Base-by-base conservation (phyloP, 2,329 filamentous ascomycete species). In the Knufia fluminis region DNA sequence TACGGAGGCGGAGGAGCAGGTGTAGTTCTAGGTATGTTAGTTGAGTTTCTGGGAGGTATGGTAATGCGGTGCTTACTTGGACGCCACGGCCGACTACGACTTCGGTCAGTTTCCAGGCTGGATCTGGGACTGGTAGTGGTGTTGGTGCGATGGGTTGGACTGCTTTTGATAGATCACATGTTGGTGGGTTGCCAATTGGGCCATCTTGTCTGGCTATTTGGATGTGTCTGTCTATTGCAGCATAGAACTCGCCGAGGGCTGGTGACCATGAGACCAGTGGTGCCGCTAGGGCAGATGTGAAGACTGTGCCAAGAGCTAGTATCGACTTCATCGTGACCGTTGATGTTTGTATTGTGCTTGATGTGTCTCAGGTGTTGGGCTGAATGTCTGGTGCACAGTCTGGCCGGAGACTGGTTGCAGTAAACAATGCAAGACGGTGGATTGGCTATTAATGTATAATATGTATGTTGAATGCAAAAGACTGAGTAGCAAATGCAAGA, bases 1-100 rank as follows among this genome's bases (percentile, higher is more conserved):
- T 1, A 77, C 63, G 58, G 84, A 77, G 54, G 68, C 68, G 48
- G 75, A 70, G 51, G 78, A 72, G 73, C 91, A 96, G 46, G 87
- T 94, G 73, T 96, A 97, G 76, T 96, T 96, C 71, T 96, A 83
- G 36, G 31, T 17, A 16, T n/a, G 23, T 60, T 56, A 57, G 51
- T 14, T 47, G 35, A 7, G 35, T 14, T 17, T 14, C 17, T 46
- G 23, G 3, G 2, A 16, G 31, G 28, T 10, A 14, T 32, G 19
- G 19, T 7, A 16, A 24, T 24, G 20, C 14, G 14, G 31, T n/a
- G 35, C 64, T 54, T 64, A 73, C 70, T 64, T 73, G 70, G 6
- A 86, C 92, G 52, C 91, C 91, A 39, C 87, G 83, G 60, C 91
- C 91, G 54, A 96, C 73, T 62, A 85, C 86, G 48, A 96, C 84